Conservation (phyloP, 495 filamentous ascomycete genomes). For the Trypethelium eluteriae region DNA sequence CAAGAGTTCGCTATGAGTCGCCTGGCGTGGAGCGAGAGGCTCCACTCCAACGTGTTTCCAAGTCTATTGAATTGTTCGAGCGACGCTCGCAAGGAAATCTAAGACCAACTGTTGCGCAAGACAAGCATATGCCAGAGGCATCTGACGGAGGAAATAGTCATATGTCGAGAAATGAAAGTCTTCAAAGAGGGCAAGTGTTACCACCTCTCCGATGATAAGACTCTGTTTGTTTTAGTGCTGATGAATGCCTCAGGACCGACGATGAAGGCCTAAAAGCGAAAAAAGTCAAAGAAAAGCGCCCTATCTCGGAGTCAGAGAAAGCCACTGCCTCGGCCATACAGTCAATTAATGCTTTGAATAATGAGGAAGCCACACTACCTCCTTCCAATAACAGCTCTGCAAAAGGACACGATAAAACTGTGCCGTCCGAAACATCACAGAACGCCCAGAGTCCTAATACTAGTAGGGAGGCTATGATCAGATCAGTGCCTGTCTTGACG, state of each 20-base stretch:
- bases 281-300: not conserved
- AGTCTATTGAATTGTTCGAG: not conserved
- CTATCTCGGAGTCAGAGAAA: not conserved
- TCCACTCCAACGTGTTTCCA: slow-evolving; percentile 1
- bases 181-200: not conserved
- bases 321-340: not conserved
- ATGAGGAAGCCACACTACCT: not conserved
- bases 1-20: not conserved
- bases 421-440: not conserved
- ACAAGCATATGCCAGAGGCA: not conserved
- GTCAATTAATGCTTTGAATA: not conserved
- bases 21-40: not conserved
- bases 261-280: not conserved
- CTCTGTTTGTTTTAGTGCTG: not conserved
- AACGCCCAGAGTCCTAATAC: not conserved
- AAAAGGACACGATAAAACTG: not conserved
- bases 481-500: not conserved
- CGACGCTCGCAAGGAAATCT: not conserved
- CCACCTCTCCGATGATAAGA: not conserved
- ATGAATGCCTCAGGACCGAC: not conserved
- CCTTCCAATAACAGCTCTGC: not conserved
- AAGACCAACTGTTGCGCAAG: not conserved
- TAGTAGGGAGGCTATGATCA: not conserved
- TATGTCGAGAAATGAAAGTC: not conserved
- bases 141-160: not conserved